A percentile compares a stretch with the other conserved stretches of the same genome.
These are phyloP conservation scores for Nannochloris sp. DNA, from an alignment of 139 green algal genomes.

Conservation along the genomic window DNA sequence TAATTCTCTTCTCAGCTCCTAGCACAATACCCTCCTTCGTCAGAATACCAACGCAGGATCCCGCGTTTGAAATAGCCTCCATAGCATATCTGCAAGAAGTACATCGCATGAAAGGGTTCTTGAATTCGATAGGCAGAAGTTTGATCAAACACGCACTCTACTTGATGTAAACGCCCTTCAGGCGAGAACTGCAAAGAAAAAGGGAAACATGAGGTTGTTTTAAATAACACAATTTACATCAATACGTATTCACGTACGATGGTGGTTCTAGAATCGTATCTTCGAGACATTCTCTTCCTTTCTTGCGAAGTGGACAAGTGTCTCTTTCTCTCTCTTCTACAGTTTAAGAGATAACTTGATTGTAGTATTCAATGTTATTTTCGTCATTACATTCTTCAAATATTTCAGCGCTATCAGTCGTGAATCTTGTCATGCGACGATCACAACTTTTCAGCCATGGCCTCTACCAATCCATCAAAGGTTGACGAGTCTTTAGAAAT, in stretches of 20 bases:
- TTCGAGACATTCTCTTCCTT: constrained; percentile 13
- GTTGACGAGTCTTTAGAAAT: no score
- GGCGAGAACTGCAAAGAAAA: constrained; percentile 31
- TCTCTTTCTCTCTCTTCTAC: neutral
- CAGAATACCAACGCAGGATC: constrained; percentile 82
- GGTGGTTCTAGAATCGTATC: constrained; percentile 95
- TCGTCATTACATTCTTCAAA: no score
- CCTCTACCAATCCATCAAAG: no score
- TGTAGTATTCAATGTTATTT: no score
- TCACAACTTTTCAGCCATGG: no score
- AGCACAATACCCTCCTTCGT: constrained; percentile 89
- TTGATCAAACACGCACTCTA: constrained; percentile 45
- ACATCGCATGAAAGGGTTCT: constrained; percentile 16
- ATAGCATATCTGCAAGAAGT: constrained; percentile 81
- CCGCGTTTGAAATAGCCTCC: constrained; percentile 97
- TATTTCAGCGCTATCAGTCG: no score
- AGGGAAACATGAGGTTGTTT: neutral
- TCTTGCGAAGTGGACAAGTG: neutral
- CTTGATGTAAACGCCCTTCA: constrained; percentile 92
- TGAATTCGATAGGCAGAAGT: neutral
- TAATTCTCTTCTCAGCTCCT: constrained; percentile 96
- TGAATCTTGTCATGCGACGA: no score
- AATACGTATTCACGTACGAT: constrained; percentile 59
- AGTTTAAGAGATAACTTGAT: no score
- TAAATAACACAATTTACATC: neutral